Percentiles rank a stretch among this genome's conserved stretches.
These are phyloP conservation scores for Sergeia podlipaevii DNA, from an alignment of 208 protist genomes.

Conservation along the genomic window DNA sequence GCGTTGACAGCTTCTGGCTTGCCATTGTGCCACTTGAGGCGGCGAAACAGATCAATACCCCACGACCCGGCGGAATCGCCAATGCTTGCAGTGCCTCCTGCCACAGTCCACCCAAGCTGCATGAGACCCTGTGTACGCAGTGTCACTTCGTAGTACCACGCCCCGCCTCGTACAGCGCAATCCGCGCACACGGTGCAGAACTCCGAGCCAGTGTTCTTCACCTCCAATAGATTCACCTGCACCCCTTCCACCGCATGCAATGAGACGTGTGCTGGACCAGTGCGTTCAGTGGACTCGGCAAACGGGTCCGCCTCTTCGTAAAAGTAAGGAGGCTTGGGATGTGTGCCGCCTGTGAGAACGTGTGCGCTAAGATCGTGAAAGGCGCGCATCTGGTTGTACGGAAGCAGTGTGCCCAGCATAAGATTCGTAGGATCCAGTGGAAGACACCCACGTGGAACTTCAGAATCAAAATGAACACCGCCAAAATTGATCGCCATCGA, in stretches of 20 bases:
- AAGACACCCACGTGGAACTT: constrained; percentile 59
- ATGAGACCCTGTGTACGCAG: constrained; percentile 87
- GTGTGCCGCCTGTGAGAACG: constrained; percentile 50
- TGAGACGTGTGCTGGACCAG: constrained; percentile 84
- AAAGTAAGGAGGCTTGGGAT: constrained; percentile 79
- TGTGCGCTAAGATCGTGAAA: constrained; percentile 82
- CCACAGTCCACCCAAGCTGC: constrained; percentile 83
- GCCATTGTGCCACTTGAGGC: constrained; percentile 85
- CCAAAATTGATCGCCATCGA: constrained; percentile 84
- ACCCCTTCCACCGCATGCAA: constrained; percentile 62
- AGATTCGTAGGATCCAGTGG: constrained; percentile 81
- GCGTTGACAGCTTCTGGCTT: constrained; percentile 43
- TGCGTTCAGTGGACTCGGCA: constrained; percentile 55
- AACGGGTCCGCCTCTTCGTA: constrained; percentile 87
- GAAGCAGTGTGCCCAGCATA: constrained; percentile 65
- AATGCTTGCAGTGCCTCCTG: constrained; percentile 36
- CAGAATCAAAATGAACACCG: constrained; percentile 81
- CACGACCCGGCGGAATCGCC: constrained; percentile 84
- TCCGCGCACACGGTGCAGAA: constrained; percentile 80
- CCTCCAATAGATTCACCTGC: constrained; percentile 68
- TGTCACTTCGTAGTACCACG: constrained; percentile 92
- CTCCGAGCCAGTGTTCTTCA: constrained; percentile 58
- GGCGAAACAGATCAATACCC: constrained; percentile 85
- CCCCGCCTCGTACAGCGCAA: constrained; percentile 67
- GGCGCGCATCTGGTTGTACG: constrained; percentile 86